phyloP scores from a whole-genome alignment of 306 rosid species.

The Leucaena leucocephala region DNA sequence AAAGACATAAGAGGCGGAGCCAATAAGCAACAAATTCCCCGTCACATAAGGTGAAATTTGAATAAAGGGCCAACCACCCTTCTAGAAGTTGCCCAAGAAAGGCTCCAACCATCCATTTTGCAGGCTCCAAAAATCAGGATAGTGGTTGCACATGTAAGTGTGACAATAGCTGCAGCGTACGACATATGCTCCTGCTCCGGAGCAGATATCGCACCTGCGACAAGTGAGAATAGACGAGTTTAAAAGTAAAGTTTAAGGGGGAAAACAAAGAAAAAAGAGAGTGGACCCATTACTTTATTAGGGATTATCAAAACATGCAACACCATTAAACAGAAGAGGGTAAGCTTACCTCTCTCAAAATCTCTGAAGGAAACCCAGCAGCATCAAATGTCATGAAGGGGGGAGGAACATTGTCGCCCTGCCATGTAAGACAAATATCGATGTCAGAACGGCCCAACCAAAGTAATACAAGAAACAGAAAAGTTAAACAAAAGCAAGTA shows the following conservation, averaged over 20 bases:
- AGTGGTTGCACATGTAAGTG: constrained; percentile 92
- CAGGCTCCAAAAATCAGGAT: constrained; percentile 98
- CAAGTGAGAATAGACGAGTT: constrained; percentile 90
- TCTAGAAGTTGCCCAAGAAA: constrained; percentile 94
- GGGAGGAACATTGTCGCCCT: constrained; percentile 97
- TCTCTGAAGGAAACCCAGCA: constrained; percentile 92
- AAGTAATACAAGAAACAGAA: constrained; percentile 15
- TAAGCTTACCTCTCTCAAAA: constrained; percentile 88
- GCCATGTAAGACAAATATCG: constrained; percentile 40
- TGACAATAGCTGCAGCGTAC: constrained; percentile 99
- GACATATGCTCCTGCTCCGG: constrained; percentile 99
- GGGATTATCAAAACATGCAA: constrained; percentile 33
- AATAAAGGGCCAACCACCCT: constrained; percentile 89
- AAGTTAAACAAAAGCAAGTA: constrained; percentile 6
- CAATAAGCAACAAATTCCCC: constrained; percentile 92
- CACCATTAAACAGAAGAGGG: constrained; percentile 29
- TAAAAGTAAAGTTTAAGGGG: constrained; percentile 49
- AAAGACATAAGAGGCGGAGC: constrained; percentile 89
- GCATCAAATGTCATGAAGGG: constrained; percentile 92
- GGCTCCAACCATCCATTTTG: constrained; percentile 98
- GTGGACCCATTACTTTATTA: constrained; percentile 43
- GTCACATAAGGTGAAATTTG: constrained; percentile 96
- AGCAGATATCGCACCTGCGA: constrained; percentile 99
- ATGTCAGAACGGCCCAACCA: constrained; percentile 30
- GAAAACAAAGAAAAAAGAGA: constrained; percentile 36